Base-by-base conservation (phyloP, 1,139 yeast species). In the Zygosaccharomyces sapae region DNA sequence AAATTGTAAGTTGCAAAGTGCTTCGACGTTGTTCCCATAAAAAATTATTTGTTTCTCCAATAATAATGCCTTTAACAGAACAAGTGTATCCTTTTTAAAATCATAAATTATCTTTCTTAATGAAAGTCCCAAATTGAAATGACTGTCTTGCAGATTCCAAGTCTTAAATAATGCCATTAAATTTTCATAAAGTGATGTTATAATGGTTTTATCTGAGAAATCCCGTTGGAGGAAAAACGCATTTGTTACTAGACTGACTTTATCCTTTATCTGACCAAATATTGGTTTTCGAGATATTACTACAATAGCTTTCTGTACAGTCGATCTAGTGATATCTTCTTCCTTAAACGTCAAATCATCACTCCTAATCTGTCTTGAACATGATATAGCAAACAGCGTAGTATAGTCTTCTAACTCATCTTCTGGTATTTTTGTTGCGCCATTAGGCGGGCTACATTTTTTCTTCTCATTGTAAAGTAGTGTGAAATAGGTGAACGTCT, bases 321-420 rank as follows among this genome's bases (percentile, higher is more conserved):
- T 83, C 3, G 96, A 86, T 46, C 98, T 71, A 3, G 96, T 89
- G 33, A 87, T 79, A 54, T 86, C 92, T 19, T 75, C 74, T 48
- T 81, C 77, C 49, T 77, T 70, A 45, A 74, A 75, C 27, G 77
- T 61, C 47, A 92, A 70, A 33, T 83, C 84, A 33, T 78, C 75
- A 1, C 86, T 73, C 47, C 79, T 75, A 37, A 89, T 77, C 65
- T 92, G 97, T 41, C 96, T 75, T 24, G 90, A 89, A 67, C 98
- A 92, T 0, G 96, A 85, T 54, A 95, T 86, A 1, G 96, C 98
- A 72, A 92, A 92, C 13, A 89, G 68, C 0, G 98, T 92, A 19
- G 83, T 79, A 33, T 56, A 62, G 22, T 62, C 57, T 3, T 54
- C 41, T 24, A 80, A 71, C 51, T 75, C 69, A 5, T 80, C 77